Evolutionary conservation across 163 green algal species (phyloP), one percentile per base, ranked within the genome.

Genomic region (Scenedesmus sp.): DNA sequence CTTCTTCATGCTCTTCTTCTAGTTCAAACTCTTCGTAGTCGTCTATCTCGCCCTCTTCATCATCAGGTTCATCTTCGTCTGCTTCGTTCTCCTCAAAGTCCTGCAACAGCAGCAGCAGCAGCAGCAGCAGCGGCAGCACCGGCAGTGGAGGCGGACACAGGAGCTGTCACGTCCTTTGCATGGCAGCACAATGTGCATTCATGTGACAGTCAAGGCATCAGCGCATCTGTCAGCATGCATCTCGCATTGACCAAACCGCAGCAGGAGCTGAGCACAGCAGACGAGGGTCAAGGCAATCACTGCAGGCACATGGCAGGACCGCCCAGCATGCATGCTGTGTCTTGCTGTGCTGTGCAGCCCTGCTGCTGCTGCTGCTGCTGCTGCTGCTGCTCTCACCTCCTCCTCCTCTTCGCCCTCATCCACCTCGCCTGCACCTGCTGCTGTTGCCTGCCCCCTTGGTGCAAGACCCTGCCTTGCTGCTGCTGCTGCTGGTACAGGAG

Each of bases 341-440:
- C 49, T 56, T 12, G 49, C 10, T 56, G 15, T 13, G 15, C 15
- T 56, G 13, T 26, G 40, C 80, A 53, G 18, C 18, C 37, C n/a
- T 26, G 79, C 37, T 73, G 46, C 76, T 59, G 44, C 49, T 81
- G 80, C 85, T 61, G 49, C 33, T 43, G 33, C 81, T 37, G 43
- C 44, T 35, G 44, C 46, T 86, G 59, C 81, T 86, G n/a, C 81
- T 70, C 46, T 51, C 33, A 46, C 88, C 89, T 90, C 89, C 30
- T 89, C 78, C 26, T 93, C 90, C 43, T 91, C 83, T n/a, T 91
- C 91, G 24, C 89, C 92, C 18, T 86, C 86, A 86, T 91, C 79
- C 70, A 91, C 85, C 7, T 84, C 59, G 26, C 30, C 30, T 70
- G 18, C 56, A 22, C 2, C 65, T 76, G 65, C 65, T 76, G 46